Conservation (phyloP, 345 rosid species). For the Pugionium cornutum region DNA sequence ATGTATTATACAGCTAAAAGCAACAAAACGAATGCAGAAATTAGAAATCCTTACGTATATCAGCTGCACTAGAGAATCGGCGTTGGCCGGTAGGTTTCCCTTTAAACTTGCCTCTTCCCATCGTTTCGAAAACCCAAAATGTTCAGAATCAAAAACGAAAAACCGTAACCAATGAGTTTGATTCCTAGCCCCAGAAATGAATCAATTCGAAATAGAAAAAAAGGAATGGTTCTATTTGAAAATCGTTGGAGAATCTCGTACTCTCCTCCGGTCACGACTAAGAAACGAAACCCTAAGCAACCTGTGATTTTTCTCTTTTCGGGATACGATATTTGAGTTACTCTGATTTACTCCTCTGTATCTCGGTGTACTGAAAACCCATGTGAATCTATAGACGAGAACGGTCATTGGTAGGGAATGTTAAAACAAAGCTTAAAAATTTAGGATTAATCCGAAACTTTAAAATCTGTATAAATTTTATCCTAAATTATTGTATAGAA, state of each 20-base stretch:
- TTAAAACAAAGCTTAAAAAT: no score
- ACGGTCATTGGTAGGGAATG: background rate
- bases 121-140: conserved; percentile 26
- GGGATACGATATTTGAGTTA: conserved; percentile 24
- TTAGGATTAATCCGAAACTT: no score
- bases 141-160: background rate
- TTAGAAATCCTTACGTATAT: conserved; percentile 46
- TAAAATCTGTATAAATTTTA: no score
- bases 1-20: no score
- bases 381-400: background rate
- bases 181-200: conserved; percentile 7
- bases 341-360: conserved; percentile 5
- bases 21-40: background rate
- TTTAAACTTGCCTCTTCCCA: conserved; percentile 80
- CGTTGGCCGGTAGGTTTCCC: conserved; percentile 78
- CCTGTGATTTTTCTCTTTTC: conserved; percentile 15
- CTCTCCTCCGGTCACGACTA: conserved; percentile 26
- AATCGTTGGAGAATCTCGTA: conserved; percentile 34
- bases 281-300: conserved; percentile 39
- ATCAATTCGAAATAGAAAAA: conserved; percentile 15
- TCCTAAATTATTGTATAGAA: no score
- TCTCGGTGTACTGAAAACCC: background rate
- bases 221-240: background rate
- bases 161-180: background rate
- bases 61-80: conserved; percentile 71